A percentile compares a stretch with the other conserved stretches of the same genome.
Evolutionary conservation across 1,284 basidiomycete genomes (phyloP).

Genomic region (Rhodofomes roseus): DNA sequence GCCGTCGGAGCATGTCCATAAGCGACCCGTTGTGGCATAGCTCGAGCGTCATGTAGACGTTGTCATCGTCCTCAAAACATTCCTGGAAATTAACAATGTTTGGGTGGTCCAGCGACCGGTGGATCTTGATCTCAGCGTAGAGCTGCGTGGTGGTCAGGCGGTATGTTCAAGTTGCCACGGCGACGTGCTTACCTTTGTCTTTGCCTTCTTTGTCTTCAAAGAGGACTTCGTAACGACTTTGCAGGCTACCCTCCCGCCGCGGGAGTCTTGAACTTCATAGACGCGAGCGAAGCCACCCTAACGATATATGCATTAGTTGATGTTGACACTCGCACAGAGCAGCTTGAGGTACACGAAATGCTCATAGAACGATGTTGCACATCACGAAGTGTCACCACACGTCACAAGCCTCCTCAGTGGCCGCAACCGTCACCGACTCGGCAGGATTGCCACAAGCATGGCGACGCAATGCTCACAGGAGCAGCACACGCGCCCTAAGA

Average conservation of each 20-base stretch:
- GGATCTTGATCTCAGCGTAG: slow-evolving; percentile 98
- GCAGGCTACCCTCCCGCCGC: slow-evolving; percentile 69
- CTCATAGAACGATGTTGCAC: no score
- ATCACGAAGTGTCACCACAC: neutral
- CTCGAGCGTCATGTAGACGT: slow-evolving; percentile 97
- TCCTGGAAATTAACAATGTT: slow-evolving; percentile 93
- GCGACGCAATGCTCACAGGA: no score
- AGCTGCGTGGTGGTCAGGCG: slow-evolving; percentile 45
- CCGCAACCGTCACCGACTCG: no score
- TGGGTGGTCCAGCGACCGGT: slow-evolving; percentile 86
- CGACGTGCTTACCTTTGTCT: slow-evolving; percentile 70
- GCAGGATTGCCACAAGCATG: no score
- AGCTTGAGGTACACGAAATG: no score
- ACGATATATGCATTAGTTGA: neutral
- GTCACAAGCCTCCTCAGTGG: no score
- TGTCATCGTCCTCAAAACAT: slow-evolving; percentile 93
- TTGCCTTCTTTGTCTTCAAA: slow-evolving; percentile 87
- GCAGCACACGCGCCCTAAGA: no score
- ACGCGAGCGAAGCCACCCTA: slow-evolving; percentile 91
- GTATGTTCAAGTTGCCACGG: neutral
- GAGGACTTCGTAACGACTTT: slow-evolving; percentile 85
- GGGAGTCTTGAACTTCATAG: slow-evolving; percentile 78
- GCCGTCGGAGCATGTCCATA: slow-evolving; percentile 89
- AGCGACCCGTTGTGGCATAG: slow-evolving; percentile 86
- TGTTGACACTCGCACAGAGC: neutral